Evolutionary conservation across 2,329 filamentous ascomycete species (phyloP).

Genomic region (Pseudopithomyces maydicus): DNA sequence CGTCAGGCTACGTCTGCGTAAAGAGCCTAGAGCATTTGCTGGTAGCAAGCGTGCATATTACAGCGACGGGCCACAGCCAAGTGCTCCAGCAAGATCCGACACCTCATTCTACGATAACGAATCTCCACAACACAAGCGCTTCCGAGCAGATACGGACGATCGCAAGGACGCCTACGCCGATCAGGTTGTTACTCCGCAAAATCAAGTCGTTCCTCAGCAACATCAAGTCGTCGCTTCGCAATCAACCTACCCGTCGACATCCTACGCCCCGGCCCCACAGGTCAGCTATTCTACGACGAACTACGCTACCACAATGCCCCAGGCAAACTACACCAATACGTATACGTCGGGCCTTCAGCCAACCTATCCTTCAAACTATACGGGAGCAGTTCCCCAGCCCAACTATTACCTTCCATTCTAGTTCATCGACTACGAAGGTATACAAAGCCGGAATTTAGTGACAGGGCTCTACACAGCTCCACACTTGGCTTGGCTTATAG

Average conservation of each 20-base stretch:
- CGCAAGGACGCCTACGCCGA: constrained; percentile 5
- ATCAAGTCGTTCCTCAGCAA: no score
- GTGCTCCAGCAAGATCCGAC: not conserved
- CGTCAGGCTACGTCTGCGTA: constrained; percentile 79
- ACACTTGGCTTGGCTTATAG: no score
- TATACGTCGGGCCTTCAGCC: not conserved
- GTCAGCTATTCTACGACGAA: not conserved
- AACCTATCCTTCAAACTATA: not conserved
- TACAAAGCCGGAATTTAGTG: no score
- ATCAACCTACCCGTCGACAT: not conserved
- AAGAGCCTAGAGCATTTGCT: constrained; percentile 68
- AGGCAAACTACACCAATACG: not conserved
- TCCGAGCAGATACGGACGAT: constrained; percentile 12
- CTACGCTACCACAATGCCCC: not conserved
- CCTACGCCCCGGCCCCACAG: not conserved
- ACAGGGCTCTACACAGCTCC: no score
- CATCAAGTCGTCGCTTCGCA: not conserved
- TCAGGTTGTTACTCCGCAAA: not conserved
- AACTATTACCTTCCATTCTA: not conserved
- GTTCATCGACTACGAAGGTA: no score
- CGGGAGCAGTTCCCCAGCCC: not conserved
- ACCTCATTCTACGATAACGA: constrained; percentile 10
- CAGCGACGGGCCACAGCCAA: constrained; percentile 6
- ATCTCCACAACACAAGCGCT: constrained; percentile 11
- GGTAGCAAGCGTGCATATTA: constrained; percentile 29